A percentile compares a stretch with the other conserved stretches of the same genome.
Conservation (phyloP, 2,329 filamentous ascomycete genomes). For the Clonostachys chloroleuca region DNA sequence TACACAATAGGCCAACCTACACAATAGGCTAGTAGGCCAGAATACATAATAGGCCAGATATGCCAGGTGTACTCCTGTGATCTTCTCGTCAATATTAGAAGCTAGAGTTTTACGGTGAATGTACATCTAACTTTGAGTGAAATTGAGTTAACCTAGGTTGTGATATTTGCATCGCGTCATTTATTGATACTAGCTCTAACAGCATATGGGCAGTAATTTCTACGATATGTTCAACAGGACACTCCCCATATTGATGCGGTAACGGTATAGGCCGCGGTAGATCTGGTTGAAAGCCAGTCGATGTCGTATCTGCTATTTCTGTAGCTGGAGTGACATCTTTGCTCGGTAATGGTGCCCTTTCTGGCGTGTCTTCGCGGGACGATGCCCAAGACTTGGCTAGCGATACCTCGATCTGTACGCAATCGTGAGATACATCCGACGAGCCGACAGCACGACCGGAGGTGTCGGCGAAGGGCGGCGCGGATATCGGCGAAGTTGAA, state of each 20-base stretch:
- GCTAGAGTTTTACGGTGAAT: background rate
- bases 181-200: too few relatives aligned
- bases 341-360: background rate
- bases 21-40: background rate
- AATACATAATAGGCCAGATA: background rate
- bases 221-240: too few relatives aligned
- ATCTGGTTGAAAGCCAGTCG: background rate
- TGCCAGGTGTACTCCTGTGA: too few relatives aligned
- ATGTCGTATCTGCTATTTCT: background rate
- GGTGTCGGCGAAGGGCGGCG: too few relatives aligned
- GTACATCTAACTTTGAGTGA: background rate
- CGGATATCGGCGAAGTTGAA: too few relatives aligned
- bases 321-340: background rate
- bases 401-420: too few relatives aligned
- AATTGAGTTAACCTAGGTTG: background rate
- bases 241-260: too few relatives aligned
- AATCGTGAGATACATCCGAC: too few relatives aligned
- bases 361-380: background rate
- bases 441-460: too few relatives aligned
- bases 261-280: background rate
- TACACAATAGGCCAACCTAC: background rate
- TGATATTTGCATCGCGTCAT: too few relatives aligned
- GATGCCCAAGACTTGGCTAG: too few relatives aligned
- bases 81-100: background rate
- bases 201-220: too few relatives aligned